phyloP scores from a whole-genome alignment of 257 asterid genomes.

The Solanum pinnatisectum region DNA sequence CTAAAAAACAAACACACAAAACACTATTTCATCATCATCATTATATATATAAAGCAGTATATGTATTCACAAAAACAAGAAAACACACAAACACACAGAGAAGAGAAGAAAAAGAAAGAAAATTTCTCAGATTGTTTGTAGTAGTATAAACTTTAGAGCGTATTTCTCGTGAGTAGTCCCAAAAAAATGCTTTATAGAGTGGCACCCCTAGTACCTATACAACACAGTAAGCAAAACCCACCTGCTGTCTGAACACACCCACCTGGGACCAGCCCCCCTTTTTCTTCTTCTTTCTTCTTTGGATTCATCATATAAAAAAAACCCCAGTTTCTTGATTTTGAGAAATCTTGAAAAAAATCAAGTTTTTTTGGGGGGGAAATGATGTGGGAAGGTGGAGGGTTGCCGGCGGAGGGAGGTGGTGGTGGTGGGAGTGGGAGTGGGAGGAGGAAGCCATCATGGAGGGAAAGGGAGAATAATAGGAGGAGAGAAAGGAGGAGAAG shows the following conservation, averaged over 20 bases:
- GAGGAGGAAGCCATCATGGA: slow-evolving; percentile 92
- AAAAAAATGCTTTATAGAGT: slow-evolving; percentile 21
- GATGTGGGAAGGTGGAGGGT: slow-evolving; percentile 94
- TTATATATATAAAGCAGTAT: background rate
- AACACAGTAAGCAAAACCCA: background rate
- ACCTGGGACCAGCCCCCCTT: slow-evolving; percentile 8
- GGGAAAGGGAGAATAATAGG: slow-evolving; percentile 94
- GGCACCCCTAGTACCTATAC: background rate
- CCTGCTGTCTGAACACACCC: slow-evolving; percentile 4
- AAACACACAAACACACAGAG: background rate
- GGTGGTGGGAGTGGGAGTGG: slow-evolving; percentile 34
- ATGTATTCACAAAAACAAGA: background rate
- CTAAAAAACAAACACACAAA: background rate
- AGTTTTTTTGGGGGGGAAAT: slow-evolving; percentile 7
- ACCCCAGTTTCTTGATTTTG: background rate
- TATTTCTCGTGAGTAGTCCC: slow-evolving; percentile 48
- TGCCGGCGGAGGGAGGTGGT: slow-evolving; percentile 27
- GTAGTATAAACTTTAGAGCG: slow-evolving; percentile 14
- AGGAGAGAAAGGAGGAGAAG: slow-evolving; percentile 95
- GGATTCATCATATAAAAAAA: background rate
- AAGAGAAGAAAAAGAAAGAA: background rate
- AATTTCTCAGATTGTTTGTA: slow-evolving; percentile 20
- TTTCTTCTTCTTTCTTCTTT: background rate
- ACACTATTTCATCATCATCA: background rate
- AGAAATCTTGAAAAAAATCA: background rate